A percentile compares a stretch with the other conserved stretches of the same genome.
Conservation (phyloP, 2,329 filamentous ascomycete species). For the Polychaeton citri region DNA sequence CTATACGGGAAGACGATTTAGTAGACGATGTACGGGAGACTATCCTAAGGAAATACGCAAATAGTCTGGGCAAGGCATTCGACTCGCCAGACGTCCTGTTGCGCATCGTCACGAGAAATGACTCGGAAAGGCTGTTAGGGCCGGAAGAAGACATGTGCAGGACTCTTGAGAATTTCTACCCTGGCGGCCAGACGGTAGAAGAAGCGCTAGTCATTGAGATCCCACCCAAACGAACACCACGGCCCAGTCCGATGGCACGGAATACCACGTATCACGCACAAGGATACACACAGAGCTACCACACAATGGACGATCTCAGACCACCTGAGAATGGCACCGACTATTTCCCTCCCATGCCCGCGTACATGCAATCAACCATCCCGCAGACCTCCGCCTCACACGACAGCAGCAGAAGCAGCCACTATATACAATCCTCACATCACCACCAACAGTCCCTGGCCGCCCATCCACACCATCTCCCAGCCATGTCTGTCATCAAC, state of each 20-base stretch:
- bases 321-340: constrained; percentile 60
- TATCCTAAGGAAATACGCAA: constrained; percentile 85
- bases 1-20: constrained; percentile 73
- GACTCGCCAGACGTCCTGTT: constrained; percentile 83
- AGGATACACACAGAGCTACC: constrained; percentile 34
- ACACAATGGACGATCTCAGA: constrained; percentile 47
- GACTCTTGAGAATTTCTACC: constrained; percentile 70
- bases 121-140: constrained; percentile 53
- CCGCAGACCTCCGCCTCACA: constrained; percentile 22
- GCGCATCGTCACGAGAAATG: constrained; percentile 54
- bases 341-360: constrained; percentile 67
- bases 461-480: constrained; percentile 31
- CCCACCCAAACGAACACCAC: constrained; percentile 61
- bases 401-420: constrained; percentile 16
- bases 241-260: constrained; percentile 54
- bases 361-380: constrained; percentile 28
- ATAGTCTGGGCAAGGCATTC: constrained; percentile 77
- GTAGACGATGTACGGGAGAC: constrained; percentile 90
- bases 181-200: constrained; percentile 73
- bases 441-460: constrained; percentile 19
- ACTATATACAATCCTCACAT: constrained; percentile 17
- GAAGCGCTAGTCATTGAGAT: constrained; percentile 89
- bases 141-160: constrained; percentile 75
- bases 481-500: constrained; percentile 66
- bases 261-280: constrained; percentile 20